Conservation (phyloP, 1,284 basidiomycete genomes). For the Apiotrichum brassicae region DNA sequence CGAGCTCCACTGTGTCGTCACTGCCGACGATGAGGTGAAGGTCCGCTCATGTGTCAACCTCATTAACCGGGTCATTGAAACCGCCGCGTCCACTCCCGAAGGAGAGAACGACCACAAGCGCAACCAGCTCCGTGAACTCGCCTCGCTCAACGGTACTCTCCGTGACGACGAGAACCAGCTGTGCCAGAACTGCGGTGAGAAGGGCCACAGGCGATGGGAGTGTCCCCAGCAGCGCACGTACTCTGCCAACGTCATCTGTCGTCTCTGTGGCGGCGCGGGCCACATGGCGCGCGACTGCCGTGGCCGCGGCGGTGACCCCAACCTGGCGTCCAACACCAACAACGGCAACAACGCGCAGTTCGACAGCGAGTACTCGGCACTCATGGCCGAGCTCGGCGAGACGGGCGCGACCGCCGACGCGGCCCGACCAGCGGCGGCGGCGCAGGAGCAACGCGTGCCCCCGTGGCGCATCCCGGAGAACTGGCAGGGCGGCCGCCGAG, state of each 20-base stretch:
- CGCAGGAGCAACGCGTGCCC: conserved; percentile 41
- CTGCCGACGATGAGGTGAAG: conserved; percentile 86
- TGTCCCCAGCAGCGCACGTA: conserved; percentile 94
- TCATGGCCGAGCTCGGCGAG: conserved; percentile 98
- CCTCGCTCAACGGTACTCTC: conserved; percentile 94
- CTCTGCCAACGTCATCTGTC: conserved; percentile 95
- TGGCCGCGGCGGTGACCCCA: conserved; percentile 51
- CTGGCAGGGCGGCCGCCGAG: conserved; percentile 41
- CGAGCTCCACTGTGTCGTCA: conserved; percentile 96
- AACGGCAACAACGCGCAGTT: conserved; percentile 51
- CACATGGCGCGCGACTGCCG: conserved; percentile 97
- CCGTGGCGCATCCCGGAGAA: conserved; percentile 51
- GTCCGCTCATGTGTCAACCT: conserved; percentile 84
- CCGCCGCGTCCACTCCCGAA: conserved; percentile 96
- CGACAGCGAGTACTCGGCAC: conserved; percentile 92
- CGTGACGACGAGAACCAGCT: conserved; percentile 99
- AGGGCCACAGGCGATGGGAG: conserved; percentile 84
- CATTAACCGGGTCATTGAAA: conserved; percentile 98
- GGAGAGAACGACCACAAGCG: conserved; percentile 99
- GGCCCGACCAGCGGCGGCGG: conserved; percentile 17
- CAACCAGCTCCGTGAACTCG: conserved; percentile 95
- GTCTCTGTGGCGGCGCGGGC: conserved; percentile 83
- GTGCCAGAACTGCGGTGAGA: conserved; percentile 93
- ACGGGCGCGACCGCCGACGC: conserved; percentile 48
- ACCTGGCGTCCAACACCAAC: conserved; percentile 46